These are phyloP conservation scores for Nasturtium officinale DNA, from an alignment of 345 rosid species.

Conservation along the genomic window DNA sequence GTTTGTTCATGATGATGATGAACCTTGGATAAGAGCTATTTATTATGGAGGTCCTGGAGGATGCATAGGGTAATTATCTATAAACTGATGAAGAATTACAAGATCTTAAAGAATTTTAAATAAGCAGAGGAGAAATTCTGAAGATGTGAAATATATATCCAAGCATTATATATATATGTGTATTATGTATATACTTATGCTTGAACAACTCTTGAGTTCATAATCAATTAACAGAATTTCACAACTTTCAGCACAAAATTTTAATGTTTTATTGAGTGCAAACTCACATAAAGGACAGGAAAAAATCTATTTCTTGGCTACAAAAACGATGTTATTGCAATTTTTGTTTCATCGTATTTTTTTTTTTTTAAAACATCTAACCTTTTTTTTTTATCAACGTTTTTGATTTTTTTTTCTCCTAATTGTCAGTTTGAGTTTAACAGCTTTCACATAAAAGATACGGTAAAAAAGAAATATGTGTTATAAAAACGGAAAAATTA, in stretches of 20 bases:
- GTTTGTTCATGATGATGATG: slow-evolving; percentile 24
- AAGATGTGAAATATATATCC: neutral
- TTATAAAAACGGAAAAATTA: too few species aligned
- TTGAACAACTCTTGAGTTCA: neutral
- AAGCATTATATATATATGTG: neutral
- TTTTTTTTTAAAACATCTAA: too few species aligned
- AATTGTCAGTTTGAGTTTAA: too few species aligned
- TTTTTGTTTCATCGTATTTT: neutral
- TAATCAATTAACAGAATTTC: neutral
- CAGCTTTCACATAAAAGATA: too few species aligned
- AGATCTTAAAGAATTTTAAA: neutral
- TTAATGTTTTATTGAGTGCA: neutral
- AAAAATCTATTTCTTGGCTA: neutral
- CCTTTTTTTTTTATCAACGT: too few species aligned
- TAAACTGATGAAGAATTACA: neutral
- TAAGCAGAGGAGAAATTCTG: neutral
- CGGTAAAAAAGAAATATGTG: too few species aligned
- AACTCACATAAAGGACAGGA: neutral
- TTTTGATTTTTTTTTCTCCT: too few species aligned
- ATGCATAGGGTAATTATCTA: neutral
- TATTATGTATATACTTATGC: neutral
- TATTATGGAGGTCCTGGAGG: slow-evolving; percentile 41
- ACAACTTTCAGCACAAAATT: neutral
- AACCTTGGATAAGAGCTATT: slow-evolving; percentile 28
- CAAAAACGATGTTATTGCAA: too few species aligned